These are phyloP conservation scores for Bullera alba DNA, from an alignment of 768 basidiomycete species.

Conservation along the genomic window DNA sequence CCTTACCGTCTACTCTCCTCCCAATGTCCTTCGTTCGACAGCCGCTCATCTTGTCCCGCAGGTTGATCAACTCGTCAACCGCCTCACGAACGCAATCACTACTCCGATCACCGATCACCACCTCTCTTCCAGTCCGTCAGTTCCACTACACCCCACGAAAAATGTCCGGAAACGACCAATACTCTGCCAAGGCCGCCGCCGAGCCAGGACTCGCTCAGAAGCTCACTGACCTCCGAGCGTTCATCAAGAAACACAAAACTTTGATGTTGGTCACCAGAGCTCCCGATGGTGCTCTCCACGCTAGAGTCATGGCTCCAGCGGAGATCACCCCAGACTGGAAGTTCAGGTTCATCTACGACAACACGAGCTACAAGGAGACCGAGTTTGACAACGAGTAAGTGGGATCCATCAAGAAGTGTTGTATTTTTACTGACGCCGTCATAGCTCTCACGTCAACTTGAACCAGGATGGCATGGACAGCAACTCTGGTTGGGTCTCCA, in stretches of 20 bases:
- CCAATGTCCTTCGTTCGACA: too few relatives aligned
- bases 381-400: conserved; percentile 43
- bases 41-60: too few relatives aligned
- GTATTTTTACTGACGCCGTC: conserved; percentile 2
- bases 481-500: conserved; percentile 71
- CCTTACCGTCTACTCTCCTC: too few relatives aligned
- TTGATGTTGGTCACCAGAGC: conserved; percentile 75
- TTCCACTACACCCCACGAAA: conserved; percentile 19
- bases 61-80: too few relatives aligned
- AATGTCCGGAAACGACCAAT: conserved; percentile 56
- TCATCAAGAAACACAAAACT: conserved; percentile 59
- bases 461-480: conserved; percentile 59
- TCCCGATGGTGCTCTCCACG: conserved; percentile 62
- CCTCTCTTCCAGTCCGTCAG: neutral
- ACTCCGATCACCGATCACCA: conserved; percentile 1
- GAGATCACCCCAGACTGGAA: conserved; percentile 48
- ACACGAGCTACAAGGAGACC: conserved; percentile 31
- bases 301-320: conserved; percentile 72
- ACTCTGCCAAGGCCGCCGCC: conserved; percentile 54
- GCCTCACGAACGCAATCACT: too few relatives aligned
- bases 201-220: conserved; percentile 49
- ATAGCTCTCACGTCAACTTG: conserved; percentile 70
- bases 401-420: conserved; percentile 4
- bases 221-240: conserved; percentile 55
- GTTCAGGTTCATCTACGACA: conserved; percentile 43